These are phyloP conservation scores for Tuber calosporum DNA, from an alignment of 495 filamentous ascomycete genomes.

Conservation along the genomic window DNA sequence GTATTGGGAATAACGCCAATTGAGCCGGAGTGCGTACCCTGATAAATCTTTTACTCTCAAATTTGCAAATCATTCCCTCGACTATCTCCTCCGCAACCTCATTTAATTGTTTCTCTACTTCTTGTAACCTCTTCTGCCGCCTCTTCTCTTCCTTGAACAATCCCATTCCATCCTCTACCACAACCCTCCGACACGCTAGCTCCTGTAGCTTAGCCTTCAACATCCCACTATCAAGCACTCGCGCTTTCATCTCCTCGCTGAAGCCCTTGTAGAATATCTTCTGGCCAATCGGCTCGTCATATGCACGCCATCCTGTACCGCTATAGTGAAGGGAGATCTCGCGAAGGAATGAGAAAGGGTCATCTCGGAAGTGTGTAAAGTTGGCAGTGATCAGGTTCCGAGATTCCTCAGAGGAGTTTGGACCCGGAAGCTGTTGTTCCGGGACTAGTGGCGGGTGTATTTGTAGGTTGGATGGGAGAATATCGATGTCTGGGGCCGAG, in stretches of 20 bases:
- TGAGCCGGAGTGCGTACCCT: constrained; percentile 42
- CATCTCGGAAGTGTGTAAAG: constrained; percentile 48
- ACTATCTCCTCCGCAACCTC: constrained; percentile 78
- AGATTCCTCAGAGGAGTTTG: constrained; percentile 30
- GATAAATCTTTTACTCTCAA: constrained; percentile 92
- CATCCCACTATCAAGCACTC: constrained; percentile 65
- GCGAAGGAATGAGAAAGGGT: constrained; percentile 73
- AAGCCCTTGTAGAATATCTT: constrained; percentile 90
- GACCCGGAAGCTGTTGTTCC: constrained; percentile 11
- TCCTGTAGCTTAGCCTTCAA: constrained; percentile 66
- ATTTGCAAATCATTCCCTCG: constrained; percentile 97
- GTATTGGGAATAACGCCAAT: background rate
- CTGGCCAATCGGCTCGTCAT: constrained; percentile 83
- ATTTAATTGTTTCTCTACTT: constrained; percentile 47
- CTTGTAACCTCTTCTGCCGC: constrained; percentile 55
- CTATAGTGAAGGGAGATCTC: constrained; percentile 86
- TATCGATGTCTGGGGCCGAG: constrained; percentile 38
- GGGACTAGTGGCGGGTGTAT: constrained; percentile 39
- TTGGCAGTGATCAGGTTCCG: constrained; percentile 34
- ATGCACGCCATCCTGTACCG: constrained; percentile 86
- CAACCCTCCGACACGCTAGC: constrained; percentile 64
- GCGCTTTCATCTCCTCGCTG: constrained; percentile 74
- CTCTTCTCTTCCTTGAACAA: constrained; percentile 53
- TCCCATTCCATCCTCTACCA: constrained; percentile 68
- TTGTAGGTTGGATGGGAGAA: constrained; percentile 21